These are phyloP conservation scores for Lecanicillium sp. DNA, from an alignment of 2,329 filamentous ascomycete genomes.

Conservation along the genomic window DNA sequence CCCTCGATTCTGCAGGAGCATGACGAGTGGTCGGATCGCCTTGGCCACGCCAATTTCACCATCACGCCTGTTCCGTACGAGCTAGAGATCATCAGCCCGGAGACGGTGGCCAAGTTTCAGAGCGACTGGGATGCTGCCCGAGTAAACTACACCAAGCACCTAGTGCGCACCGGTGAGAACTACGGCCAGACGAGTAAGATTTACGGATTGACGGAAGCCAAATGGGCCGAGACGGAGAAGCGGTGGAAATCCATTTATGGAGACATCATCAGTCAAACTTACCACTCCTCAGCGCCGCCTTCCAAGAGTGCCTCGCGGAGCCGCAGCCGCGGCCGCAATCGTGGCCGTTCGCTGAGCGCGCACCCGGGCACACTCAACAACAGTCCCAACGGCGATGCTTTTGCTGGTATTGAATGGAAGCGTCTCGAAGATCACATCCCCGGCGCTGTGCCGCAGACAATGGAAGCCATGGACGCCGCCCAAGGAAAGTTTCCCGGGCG, in stretches of 20 bases:
- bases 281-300: constrained; percentile 17
- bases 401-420: constrained; percentile 34
- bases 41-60: constrained; percentile 91
- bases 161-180: constrained; percentile 81
- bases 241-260: constrained; percentile 68
- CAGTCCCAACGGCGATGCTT: constrained; percentile 28
- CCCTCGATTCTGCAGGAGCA: constrained; percentile 59
- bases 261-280: constrained; percentile 48
- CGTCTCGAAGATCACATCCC: constrained; percentile 49
- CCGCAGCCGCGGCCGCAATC: constrained; percentile 30
- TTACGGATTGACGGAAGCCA: constrained; percentile 76
- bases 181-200: constrained; percentile 86
- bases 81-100: constrained; percentile 53
- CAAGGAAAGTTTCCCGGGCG: constrained; percentile 80
- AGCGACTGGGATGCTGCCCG: constrained; percentile 78
- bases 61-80: constrained; percentile 77
- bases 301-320: constrained; percentile 24
- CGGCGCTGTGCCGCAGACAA: constrained; percentile 59
- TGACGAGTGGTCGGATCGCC: constrained; percentile 75
- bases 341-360: constrained; percentile 31
- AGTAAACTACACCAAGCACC: constrained; percentile 81
- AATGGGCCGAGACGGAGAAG: constrained; percentile 76
- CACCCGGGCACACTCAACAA: constrained; percentile 28
- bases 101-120: constrained; percentile 54
- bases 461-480: constrained; percentile 56